Percentiles rank a stretch among this genome's conserved stretches.
These are phyloP conservation scores for Lactarius tabidus DNA, from an alignment of 768 basidiomycete genomes.

Conservation along the genomic window DNA sequence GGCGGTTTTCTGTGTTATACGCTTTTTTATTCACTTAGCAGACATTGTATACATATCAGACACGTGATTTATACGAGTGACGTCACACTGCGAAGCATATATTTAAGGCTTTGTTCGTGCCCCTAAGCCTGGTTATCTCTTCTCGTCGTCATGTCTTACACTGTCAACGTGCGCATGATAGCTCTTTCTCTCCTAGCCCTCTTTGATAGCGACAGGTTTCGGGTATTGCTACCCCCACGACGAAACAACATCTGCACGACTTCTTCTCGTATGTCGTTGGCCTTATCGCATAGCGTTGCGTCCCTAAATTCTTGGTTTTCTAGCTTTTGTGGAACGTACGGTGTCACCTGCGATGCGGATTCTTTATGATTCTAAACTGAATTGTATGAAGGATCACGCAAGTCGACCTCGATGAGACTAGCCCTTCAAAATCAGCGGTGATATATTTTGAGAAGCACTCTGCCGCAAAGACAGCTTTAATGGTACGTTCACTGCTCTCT, in stretches of 20 bases:
- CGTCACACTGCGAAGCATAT: background rate
- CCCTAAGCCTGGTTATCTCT: background rate
- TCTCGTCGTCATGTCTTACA: slow-evolving; percentile 3
- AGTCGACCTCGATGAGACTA: slow-evolving; percentile 53
- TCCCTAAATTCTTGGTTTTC: background rate
- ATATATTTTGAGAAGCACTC: slow-evolving; percentile 81
- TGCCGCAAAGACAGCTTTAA: slow-evolving; percentile 81
- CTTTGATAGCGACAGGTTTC: slow-evolving; percentile 50
- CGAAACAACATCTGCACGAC: slow-evolving; percentile 63
- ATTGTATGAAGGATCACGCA: slow-evolving; percentile 51
- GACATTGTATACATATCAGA: background rate
- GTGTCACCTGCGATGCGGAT: background rate
- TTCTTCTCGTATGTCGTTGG: slow-evolving; percentile 66
- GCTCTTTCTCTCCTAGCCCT: no score
- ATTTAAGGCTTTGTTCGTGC: background rate
- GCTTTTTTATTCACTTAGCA: background rate
- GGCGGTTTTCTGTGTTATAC: background rate
- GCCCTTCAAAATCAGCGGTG: slow-evolving; percentile 48
- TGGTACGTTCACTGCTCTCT: slow-evolving; percentile 42
- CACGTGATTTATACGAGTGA: slow-evolving; percentile 10
- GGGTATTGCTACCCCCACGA: slow-evolving; percentile 62
- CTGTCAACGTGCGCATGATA: slow-evolving; percentile 13
- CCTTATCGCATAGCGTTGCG: slow-evolving; percentile 3
- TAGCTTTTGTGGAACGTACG: slow-evolving; percentile 86
- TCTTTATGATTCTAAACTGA: slow-evolving; percentile 10